Evolutionary conservation across 163 green algal species (phyloP).

Genomic region (Chlamydomonas reinhardtii): DNA sequence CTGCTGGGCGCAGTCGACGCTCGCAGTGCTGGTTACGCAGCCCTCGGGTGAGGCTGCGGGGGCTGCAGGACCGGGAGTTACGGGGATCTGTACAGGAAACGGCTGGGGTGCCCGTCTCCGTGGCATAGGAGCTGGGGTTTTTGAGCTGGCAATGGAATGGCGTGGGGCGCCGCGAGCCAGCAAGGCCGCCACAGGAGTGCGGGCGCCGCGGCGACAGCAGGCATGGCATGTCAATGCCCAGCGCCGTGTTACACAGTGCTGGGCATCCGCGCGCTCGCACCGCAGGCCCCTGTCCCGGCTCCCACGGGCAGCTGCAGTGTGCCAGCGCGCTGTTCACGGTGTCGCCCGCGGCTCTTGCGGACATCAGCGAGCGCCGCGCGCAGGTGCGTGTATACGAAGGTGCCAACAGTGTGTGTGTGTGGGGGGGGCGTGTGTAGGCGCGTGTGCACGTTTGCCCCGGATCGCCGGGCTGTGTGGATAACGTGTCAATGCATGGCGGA

Average conservation of each 20-base stretch:
- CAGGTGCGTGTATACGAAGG: neutral
- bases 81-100: too few relatives aligned
- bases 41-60: neutral
- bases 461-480: too few relatives aligned
- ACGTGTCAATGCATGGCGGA: too few relatives aligned
- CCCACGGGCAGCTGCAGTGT: slow-evolving; percentile 31
- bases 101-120: neutral
- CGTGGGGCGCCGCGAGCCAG: too few relatives aligned
- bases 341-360: neutral
- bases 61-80: too few relatives aligned
- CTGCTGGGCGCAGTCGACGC: slow-evolving; percentile 3
- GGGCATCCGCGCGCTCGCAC: neutral
- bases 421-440: neutral
- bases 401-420: neutral
- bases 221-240: too few relatives aligned
- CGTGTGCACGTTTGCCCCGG: neutral
- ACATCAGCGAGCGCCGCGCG: neutral
- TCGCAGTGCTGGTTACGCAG: neutral
- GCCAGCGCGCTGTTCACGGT: slow-evolving; percentile 11
- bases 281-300: slow-evolving; percentile 11
- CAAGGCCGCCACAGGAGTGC: too few relatives aligned
- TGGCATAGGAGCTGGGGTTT: neutral
- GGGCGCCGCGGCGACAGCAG: too few relatives aligned
- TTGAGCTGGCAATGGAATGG: neutral
- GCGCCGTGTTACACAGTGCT: too few relatives aligned